These are phyloP conservation scores for Cryptococcus wingfieldii DNA, from an alignment of 1,284 basidiomycete species.

Conservation along the genomic window DNA sequence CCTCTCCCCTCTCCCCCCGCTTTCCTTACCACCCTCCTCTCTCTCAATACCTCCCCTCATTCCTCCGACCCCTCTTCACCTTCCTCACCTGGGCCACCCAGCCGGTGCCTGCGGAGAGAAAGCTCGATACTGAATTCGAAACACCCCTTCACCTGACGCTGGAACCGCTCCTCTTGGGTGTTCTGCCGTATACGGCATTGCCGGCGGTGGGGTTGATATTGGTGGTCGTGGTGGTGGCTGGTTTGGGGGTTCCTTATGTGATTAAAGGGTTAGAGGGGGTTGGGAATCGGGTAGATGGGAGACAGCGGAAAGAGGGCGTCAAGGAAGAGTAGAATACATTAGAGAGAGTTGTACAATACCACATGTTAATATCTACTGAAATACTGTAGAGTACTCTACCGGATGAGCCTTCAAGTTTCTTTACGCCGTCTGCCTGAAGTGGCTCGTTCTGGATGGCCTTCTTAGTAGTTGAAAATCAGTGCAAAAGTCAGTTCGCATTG, in stretches of 20 bases:
- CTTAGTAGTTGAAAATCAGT: too few species aligned
- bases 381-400: too few species aligned
- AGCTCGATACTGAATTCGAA: background rate
- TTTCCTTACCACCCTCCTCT: constrained; percentile 14
- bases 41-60: background rate
- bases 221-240: constrained; percentile 11
- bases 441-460: too few species aligned
- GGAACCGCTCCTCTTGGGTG: constrained; percentile 34
- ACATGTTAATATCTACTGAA: too few species aligned
- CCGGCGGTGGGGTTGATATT: constrained; percentile 21
- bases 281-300: background rate
- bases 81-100: background rate
- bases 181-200: constrained; percentile 30
- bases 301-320: background rate
- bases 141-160: constrained; percentile 23
- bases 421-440: too few species aligned
- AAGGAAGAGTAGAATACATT: too few species aligned
- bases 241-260: constrained; percentile 12
- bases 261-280: constrained; percentile 13
- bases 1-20: constrained; percentile 21
- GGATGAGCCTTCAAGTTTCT: too few species aligned
- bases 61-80: background rate
- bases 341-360: too few species aligned
- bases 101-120: background rate
- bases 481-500: too few species aligned